A percentile compares a stretch with the other conserved stretches of the same genome.
phyloP scores from a whole-genome alignment of 345 rosid genomes.

The Heritiera littoralis region DNA sequence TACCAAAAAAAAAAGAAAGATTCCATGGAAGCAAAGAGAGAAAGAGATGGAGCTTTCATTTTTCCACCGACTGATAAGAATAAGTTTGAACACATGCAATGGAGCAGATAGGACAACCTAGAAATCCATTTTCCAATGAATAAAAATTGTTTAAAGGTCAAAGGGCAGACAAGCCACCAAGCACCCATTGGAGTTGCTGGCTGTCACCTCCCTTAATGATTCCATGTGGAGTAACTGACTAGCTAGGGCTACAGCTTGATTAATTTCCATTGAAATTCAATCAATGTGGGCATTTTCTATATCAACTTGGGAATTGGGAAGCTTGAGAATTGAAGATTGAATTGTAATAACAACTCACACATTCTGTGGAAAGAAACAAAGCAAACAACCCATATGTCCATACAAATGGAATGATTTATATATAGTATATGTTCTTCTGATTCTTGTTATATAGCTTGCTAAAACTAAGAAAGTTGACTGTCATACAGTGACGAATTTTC shows the following conservation, averaged over 20 bases:
- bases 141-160: conserved; percentile 25
- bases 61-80: background rate
- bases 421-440: background rate
- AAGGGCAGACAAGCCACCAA: conserved; percentile 25
- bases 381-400: background rate
- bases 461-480: background rate
- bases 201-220: conserved; percentile 22
- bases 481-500: background rate
- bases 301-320: background rate
- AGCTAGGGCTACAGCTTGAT: conserved; percentile 5
- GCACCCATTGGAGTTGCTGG: conserved; percentile 14
- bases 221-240: conserved; percentile 24
- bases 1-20: conserved; percentile 5
- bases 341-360: background rate
- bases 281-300: background rate
- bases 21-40: conserved; percentile 16
- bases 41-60: background rate
- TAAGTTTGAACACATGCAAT: conserved; percentile 11
- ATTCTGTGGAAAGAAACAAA: background rate
- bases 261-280: background rate
- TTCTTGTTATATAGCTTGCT: background rate
- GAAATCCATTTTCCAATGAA: conserved; percentile 33
- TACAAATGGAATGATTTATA: background rate
- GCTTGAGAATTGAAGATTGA: background rate
- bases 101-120: conserved; percentile 26